Evolutionary conservation across 1,139 yeast species (phyloP).

Genomic region (Candida neerlandica): DNA sequence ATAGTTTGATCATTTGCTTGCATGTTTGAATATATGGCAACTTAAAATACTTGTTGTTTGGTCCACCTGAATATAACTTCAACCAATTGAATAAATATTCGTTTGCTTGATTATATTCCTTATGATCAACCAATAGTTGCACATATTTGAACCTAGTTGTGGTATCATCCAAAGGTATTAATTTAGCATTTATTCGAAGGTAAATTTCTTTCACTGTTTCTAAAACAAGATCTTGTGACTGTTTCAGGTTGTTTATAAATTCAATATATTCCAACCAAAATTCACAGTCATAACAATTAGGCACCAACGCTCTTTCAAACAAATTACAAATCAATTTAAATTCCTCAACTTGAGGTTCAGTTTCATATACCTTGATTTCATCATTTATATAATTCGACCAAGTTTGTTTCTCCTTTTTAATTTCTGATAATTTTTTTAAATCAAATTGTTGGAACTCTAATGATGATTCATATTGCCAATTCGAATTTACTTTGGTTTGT

Average conservation of each 20-base stretch:
- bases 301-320: slow-evolving; percentile 64
- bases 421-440: slow-evolving; percentile 21
- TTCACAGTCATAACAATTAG: slow-evolving; percentile 51
- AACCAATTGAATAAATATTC: slow-evolving; percentile 34
- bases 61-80: slow-evolving; percentile 26
- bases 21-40: slow-evolving; percentile 20
- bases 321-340: slow-evolving; percentile 28
- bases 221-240: slow-evolving; percentile 21
- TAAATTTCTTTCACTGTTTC: slow-evolving; percentile 35
- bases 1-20: slow-evolving; percentile 21
- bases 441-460: slow-evolving; percentile 49
- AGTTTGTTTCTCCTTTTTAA: slow-evolving; percentile 36
- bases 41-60: slow-evolving; percentile 11
- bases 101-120: slow-evolving; percentile 25
- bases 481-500: slow-evolving; percentile 52
- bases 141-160: slow-evolving; percentile 46
- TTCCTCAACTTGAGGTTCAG: slow-evolving; percentile 9
- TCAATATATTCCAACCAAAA: slow-evolving; percentile 64
- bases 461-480: slow-evolving; percentile 65
- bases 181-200: slow-evolving; percentile 43
- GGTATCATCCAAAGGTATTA: slow-evolving; percentile 46
- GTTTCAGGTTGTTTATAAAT: slow-evolving; percentile 31
- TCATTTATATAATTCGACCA: slow-evolving; percentile 58
- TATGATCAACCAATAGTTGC: slow-evolving; percentile 27
- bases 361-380: slow-evolving; percentile 29